These are phyloP conservation scores for Silene noctiflora DNA, from an alignment of 179 eudicot genomes.

Conservation along the genomic window DNA sequence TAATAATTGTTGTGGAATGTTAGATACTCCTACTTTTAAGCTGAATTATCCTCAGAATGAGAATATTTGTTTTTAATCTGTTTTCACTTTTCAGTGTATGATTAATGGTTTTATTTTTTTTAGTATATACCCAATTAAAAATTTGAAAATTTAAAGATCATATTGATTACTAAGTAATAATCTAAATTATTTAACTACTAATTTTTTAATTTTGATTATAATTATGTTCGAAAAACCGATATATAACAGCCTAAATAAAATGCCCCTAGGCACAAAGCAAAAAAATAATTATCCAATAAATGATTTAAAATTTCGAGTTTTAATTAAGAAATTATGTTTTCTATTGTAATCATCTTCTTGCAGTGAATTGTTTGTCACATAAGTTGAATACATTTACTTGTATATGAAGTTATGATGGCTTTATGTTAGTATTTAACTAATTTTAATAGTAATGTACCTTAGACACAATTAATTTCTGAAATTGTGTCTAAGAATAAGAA, in stretches of 20 bases:
- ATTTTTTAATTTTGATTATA: neutral
- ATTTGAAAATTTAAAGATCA: neutral
- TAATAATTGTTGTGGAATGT: neutral
- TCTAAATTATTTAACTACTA: neutral
- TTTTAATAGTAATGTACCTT: neutral
- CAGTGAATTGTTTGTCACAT: neutral
- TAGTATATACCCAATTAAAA: neutral
- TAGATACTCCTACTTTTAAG: neutral
- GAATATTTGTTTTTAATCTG: constrained; percentile 7
- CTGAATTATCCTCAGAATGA: neutral
- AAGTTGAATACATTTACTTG: constrained; percentile 5
- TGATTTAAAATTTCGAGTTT: neutral
- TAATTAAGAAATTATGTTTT: neutral
- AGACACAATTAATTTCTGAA: neutral
- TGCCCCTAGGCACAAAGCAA: neutral
- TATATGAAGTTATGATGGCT: neutral
- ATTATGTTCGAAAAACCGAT: neutral
- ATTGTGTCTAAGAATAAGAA: too few relatives aligned
- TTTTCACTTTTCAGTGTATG: too few relatives aligned
- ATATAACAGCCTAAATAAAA: neutral
- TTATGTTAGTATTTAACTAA: neutral
- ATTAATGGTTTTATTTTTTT: too few relatives aligned
- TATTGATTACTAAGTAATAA: neutral
- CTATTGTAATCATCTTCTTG: neutral
- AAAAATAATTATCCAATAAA: neutral